Percentiles rank a stretch among this genome's conserved stretches.
Evolutionary conservation across 192 early-diverging fungal species (phyloP).

Genomic region (Cladochytrium replicatum): DNA sequence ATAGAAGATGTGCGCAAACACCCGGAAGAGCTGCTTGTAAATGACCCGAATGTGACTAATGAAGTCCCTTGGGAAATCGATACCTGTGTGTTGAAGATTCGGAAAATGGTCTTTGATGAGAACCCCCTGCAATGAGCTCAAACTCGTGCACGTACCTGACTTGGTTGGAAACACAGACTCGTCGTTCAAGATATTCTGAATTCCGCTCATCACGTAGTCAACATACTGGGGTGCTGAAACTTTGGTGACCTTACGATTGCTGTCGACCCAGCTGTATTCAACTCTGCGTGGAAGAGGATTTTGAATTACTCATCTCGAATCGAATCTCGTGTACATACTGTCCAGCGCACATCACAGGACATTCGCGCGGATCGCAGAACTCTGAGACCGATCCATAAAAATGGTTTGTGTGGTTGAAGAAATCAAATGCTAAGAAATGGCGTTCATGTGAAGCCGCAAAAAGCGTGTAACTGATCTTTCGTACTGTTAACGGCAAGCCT

Average conservation of each 20-base stretch:
- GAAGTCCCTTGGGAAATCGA: constrained; percentile 80
- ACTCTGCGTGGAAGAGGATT: constrained; percentile 22
- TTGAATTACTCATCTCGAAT: too few species aligned
- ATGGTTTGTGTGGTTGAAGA: constrained; percentile 83
- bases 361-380: constrained; percentile 73
- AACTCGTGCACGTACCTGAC: constrained; percentile 43
- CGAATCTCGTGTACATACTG: too few species aligned
- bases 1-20: constrained; percentile 93
- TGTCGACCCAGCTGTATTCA: constrained; percentile 93
- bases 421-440: constrained; percentile 60
- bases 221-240: constrained; percentile 91
- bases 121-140: background rate
- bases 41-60: constrained; percentile 54
- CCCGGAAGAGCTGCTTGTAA: constrained; percentile 75
- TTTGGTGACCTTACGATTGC: constrained; percentile 65
- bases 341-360: constrained; percentile 80
- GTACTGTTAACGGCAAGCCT: constrained; percentile 30
- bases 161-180: constrained; percentile 91
- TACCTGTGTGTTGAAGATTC: constrained; percentile 30
- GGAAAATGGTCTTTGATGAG: background rate
- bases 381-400: constrained; percentile 84
- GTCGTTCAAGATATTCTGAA: constrained; percentile 79
- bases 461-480: background rate
- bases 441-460: background rate
- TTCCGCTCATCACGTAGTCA: constrained; percentile 81